These are phyloP conservation scores for Eimeria brunetti DNA, from an alignment of 169 alveolate genomes.

Conservation along the genomic window DNA sequence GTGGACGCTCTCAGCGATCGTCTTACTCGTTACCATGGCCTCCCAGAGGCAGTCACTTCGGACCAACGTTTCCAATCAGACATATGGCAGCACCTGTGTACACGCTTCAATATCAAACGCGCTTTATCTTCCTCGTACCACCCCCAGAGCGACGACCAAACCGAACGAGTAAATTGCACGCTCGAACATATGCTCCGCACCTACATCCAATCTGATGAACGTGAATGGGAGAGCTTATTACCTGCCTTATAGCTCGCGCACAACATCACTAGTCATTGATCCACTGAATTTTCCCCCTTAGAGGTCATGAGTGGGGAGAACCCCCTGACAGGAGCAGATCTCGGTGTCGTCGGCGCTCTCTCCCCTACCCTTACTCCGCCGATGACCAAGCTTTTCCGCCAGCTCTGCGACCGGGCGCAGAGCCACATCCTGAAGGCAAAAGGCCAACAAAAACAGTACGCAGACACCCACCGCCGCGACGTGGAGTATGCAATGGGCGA, in stretches of 20 bases:
- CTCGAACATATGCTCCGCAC: no score
- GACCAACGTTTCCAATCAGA: constrained; percentile 1
- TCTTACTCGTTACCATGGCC: neutral
- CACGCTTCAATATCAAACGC: neutral
- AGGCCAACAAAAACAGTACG: neutral
- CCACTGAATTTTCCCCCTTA: no score
- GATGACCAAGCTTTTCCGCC: no score
- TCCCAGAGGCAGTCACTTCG: neutral
- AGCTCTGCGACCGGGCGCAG: neutral
- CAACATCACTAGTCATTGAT: no score
- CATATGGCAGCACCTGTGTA: neutral
- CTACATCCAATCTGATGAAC: no score
- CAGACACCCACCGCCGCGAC: neutral
- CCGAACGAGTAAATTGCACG: no score
- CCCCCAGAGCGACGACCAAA: no score
- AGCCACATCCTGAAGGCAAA: neutral
- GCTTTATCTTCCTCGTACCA: neutral
- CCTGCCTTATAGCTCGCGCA: no score
- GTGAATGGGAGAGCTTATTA: no score
- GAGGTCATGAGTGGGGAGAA: constrained; percentile 15
- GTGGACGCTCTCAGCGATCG: neutral
- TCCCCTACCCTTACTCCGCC: no score
- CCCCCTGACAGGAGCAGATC: neutral
- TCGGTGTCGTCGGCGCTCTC: neutral
- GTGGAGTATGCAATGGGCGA: no score